Evolutionary conservation across 2,329 filamentous ascomycete genomes (phyloP), one percentile per base, ranked within the genome.

Genomic region (Calonectria pseudoturangicola): DNA sequence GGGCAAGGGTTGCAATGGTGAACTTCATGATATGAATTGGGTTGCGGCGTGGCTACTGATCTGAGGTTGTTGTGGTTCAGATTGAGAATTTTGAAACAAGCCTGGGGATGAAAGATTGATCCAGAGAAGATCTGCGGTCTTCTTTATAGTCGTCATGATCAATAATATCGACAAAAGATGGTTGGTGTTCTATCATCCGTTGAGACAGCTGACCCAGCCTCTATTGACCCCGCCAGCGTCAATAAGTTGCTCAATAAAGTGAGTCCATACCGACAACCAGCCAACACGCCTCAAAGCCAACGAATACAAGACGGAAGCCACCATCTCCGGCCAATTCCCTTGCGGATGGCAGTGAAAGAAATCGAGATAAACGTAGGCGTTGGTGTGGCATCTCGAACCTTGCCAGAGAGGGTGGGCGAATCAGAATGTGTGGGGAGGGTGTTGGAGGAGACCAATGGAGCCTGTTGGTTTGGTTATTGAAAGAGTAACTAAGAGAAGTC

Each of bases 21-120:
- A 79, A 75, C 79, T 82, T 82, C 81, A 82, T 82, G 39, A 25
- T 76, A 67, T 10, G 41, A 51, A 48, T 45, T 30, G 39, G 41
- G n/a, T n/a, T 30, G 58, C 21, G 16, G 33, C 18, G 36, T 41
- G 27, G 36, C 27, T 67, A 73, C 7, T 36, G 33, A 36, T 6
- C 33, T 50, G 33, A 65, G 50, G 71, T 73, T 72, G 73, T 71
- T 66, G 50, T 62, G 73, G 63, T 73, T 73, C 70, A 77, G 73
- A 72, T 73, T 75, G 73, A 73, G 74, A 74, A 74, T 77, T 73
- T 68, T 74, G 69, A 71, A 72, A 77, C 73, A 73, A 80, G 75
- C 69, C 75, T 80, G 79, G 47, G 62, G 74, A 74, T 51, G 47
- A 74, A 51, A 56, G 48, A 56, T 41, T 15, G 36, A 15, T 47